phyloP scores from a whole-genome alignment of 805 yeast genomes.

The Metschnikowia picachoensis region DNA sequence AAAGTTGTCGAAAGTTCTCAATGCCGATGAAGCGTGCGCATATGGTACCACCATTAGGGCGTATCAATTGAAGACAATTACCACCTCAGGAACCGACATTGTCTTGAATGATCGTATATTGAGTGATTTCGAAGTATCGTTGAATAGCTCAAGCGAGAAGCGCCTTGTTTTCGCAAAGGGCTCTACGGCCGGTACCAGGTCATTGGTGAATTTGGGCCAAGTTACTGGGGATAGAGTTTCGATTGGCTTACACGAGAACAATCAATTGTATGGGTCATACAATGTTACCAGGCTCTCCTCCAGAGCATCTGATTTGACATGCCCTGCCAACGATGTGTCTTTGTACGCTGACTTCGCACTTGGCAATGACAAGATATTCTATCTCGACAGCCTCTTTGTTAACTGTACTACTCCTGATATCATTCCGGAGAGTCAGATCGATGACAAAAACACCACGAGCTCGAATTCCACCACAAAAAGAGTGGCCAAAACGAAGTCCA shows the following conservation, averaged over 20 bases:
- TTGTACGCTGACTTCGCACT: conserved; percentile 42
- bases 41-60: conserved; percentile 87
- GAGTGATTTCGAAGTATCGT: conserved; percentile 43
- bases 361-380: conserved; percentile 49
- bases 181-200: conserved; percentile 30
- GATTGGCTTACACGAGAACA: conserved; percentile 38
- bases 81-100: conserved; percentile 50
- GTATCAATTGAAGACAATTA: conserved; percentile 58
- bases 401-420: conserved; percentile 33
- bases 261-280: conserved; percentile 28
- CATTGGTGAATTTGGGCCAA: conserved; percentile 36
- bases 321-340: conserved; percentile 30
- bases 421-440: conserved; percentile 13
- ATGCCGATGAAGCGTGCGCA: conserved; percentile 94
- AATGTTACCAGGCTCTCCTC: conserved; percentile 22
- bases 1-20: conserved; percentile 72
- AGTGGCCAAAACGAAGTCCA: conserved; percentile 18
- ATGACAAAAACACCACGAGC: conserved; percentile 3
- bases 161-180: conserved; percentile 46
- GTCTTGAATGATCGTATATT: conserved; percentile 53
- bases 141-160: conserved; percentile 23
- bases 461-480: conserved; percentile 17
- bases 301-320: conserved; percentile 35
- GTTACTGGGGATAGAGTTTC: conserved; percentile 26
- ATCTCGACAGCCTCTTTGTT: conserved; percentile 41